Base-by-base conservation (phyloP, 495 filamentous ascomycete genomes). In the Usnea hakonensis region DNA sequence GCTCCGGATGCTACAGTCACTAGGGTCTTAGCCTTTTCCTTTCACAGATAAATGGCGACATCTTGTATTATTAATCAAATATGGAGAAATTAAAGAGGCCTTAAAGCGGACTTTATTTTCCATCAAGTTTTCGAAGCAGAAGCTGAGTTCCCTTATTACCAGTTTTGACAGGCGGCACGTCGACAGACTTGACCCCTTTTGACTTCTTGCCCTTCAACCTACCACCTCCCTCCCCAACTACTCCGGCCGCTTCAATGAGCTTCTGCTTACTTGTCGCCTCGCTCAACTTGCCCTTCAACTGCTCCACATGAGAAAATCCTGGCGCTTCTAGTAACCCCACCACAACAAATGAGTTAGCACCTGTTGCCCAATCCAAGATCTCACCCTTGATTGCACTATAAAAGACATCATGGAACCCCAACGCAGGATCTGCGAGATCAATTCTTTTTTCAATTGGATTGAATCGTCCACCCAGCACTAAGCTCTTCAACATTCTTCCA, bases 401-500 rank as follows among this genome's bases (percentile, higher is more conserved):
- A 16, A 97, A 75, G 52, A 88, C 74, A 61, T 83, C 79, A 64
- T 90, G 84, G 75, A 97, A 98, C 64, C 84, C 79, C 55, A 96
- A 78, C n/a, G 85, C 76, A 10, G 91, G 90, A n/a, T 88, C 80
- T 21, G 86, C 79, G 61, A 83, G 82, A 68, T 84, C 83, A 50
- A 95, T 75, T 54, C 79, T 81, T 72, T 88, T 90, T 4, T 79
- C 78, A 38, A 77, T 80, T 28, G 77, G 78, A 74, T 96, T 90
- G 72, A 87, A 98, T 30, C 81, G 84, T 13, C 95, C 94, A 26
- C 94, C 93, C 37, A 87, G 83, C 32, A 96, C 88, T 2, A 99
- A 81, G 0, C 86, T 86, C 75, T 95, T 97, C 64, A 96, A 81
- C 85, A 96, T 88, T 55, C 89, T 85, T n/a, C 90, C 89, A 3